These are phyloP conservation scores for Psilocybe sp. DNA, from an alignment of 768 basidiomycete genomes.

Conservation along the genomic window DNA sequence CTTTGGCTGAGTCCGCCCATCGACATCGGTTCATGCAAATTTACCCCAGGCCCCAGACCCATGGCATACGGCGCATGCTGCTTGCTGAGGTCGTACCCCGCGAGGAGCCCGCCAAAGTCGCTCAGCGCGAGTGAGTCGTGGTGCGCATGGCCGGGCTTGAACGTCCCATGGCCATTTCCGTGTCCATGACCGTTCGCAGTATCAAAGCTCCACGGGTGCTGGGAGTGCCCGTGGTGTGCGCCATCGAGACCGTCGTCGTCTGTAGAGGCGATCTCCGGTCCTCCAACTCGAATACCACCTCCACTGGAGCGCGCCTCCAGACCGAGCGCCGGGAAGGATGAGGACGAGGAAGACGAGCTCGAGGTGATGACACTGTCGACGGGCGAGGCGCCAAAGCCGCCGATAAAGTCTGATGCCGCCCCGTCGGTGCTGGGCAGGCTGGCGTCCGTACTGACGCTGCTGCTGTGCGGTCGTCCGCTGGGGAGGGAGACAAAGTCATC, in stretches of 20 bases:
- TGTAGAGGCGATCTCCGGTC: constrained; percentile 3
- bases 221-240: not conserved
- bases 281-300: constrained; percentile 2
- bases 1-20: too few species aligned
- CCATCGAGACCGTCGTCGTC: not conserved
- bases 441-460: not conserved
- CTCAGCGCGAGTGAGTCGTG: too few species aligned
- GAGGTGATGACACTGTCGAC: constrained; percentile 24
- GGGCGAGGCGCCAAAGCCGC: constrained; percentile 30
- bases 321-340: constrained; percentile 23
- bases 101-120: too few species aligned
- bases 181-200: too few species aligned
- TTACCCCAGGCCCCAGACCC: too few species aligned
- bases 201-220: not conserved
- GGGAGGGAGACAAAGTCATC: constrained; percentile 17
- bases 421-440: not conserved
- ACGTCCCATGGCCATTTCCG: too few species aligned
- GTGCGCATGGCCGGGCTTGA: too few species aligned
- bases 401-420: constrained; percentile 3
- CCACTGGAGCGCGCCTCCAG: constrained; percentile 10
- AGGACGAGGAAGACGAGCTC: constrained; percentile 21
- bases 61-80: too few species aligned
- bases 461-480: too few species aligned
- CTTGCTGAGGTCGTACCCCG: too few species aligned
- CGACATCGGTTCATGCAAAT: too few species aligned